phyloP scores from a whole-genome alignment of 2,329 filamentous ascomycete species.

The Pseudogymnoascus verrucosus region DNA sequence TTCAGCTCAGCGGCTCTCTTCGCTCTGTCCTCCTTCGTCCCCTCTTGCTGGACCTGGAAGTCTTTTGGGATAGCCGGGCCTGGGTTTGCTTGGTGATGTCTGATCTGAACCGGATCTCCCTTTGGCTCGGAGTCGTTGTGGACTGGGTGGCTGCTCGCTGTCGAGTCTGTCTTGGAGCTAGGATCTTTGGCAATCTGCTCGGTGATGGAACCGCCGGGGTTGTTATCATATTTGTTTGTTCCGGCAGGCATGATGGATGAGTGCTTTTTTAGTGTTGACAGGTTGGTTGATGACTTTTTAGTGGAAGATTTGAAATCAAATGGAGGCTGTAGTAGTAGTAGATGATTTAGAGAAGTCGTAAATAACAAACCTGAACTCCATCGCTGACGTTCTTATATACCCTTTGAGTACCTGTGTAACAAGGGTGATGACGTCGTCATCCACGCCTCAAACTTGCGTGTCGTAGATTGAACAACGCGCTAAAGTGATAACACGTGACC shows the following conservation, averaged over 20 bases:
- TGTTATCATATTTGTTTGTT: constrained; percentile 31
- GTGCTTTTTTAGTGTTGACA: background rate
- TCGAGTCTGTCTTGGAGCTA: constrained; percentile 29
- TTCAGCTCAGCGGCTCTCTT: constrained; percentile 60
- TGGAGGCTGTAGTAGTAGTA: background rate
- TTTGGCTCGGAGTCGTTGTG: constrained; percentile 33
- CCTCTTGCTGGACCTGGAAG: constrained; percentile 47
- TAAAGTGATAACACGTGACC: background rate
- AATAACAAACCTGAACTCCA: constrained; percentile 1
- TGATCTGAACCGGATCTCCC: constrained; percentile 40
- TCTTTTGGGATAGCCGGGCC: constrained; percentile 49
- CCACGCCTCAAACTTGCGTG: constrained; percentile 5
- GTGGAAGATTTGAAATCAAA: background rate
- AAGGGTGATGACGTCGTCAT: background rate
- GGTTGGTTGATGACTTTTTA: background rate
- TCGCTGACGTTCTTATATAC: constrained; percentile 1
- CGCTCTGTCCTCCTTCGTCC: constrained; percentile 60
- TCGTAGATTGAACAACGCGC: background rate
- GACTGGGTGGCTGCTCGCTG: constrained; percentile 29
- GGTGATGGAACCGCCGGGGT: constrained; percentile 24
- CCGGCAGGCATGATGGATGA: constrained; percentile 30
- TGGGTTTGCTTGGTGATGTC: constrained; percentile 46
- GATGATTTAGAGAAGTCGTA: background rate
- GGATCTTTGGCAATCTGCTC: constrained; percentile 32
- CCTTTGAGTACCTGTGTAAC: background rate